A percentile compares a stretch with the other conserved stretches of the same genome.
Evolutionary conservation across 176 grass and related monocot genomes (phyloP).

Genomic region (Oryza glaberrima): DNA sequence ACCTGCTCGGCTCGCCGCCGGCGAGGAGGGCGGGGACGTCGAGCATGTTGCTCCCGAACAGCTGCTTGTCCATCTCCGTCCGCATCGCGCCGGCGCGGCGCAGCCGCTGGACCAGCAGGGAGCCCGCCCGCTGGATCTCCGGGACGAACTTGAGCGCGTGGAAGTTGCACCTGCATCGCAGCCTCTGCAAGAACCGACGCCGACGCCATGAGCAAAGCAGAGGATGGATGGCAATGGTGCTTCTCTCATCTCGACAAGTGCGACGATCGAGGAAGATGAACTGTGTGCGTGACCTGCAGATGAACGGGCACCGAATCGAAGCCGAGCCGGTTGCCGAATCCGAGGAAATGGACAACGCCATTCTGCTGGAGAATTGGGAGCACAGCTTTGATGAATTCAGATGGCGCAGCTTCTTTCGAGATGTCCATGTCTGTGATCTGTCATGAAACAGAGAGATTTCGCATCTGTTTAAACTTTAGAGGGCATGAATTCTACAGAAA

Average conservation of each 20-base stretch:
- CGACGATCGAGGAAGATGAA: background rate
- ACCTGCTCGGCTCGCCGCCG: constrained; percentile 45
- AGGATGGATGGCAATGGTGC: background rate
- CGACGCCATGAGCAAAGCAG: constrained; percentile 5
- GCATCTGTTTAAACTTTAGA: background rate
- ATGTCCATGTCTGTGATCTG: constrained; percentile 93
- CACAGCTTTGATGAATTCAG: constrained; percentile 61
- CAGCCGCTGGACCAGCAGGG: constrained; percentile 80
- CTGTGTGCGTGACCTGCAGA: constrained; percentile 63
- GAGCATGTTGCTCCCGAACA: constrained; percentile 67
- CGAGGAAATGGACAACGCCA: constrained; percentile 77
- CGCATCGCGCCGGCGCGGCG: constrained; percentile 54
- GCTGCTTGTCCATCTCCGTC: constrained; percentile 74
- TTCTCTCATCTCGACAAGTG: background rate
- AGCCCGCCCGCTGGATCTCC: constrained; percentile 65
- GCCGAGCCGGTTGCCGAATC: constrained; percentile 92
- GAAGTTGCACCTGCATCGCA: constrained; percentile 97
- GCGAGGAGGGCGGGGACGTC: background rate
- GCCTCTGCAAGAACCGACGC: constrained; percentile 51
- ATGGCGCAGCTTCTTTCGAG: constrained; percentile 78
- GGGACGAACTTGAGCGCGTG: constrained; percentile 91
- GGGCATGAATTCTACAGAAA: background rate
- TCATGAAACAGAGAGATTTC: background rate
- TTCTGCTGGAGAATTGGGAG: constrained; percentile 76
- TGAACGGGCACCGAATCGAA: constrained; percentile 82